Evolutionary conservation across 2,329 filamentous ascomycete genomes (phyloP).

Genomic region (Raffaelea albimanens): DNA sequence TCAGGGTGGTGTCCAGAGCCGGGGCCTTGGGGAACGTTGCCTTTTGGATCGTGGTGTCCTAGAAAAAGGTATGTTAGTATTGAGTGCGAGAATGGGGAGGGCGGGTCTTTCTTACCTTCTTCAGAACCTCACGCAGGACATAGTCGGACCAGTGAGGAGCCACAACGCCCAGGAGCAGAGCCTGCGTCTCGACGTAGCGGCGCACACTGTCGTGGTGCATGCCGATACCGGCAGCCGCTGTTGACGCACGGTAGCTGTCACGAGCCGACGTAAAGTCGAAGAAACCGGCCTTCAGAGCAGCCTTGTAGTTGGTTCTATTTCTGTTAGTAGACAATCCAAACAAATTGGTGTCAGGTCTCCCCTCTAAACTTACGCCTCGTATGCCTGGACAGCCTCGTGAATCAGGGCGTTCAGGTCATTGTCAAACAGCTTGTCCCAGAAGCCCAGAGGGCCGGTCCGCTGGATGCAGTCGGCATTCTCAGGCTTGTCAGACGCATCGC

Average conservation of each 20-base stretch:
- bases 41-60: conserved; percentile 66
- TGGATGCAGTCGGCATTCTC: conserved; percentile 51
- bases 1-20: conserved; percentile 55
- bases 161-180: conserved; percentile 62
- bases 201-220: conserved; percentile 77
- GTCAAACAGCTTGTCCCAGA: conserved; percentile 80
- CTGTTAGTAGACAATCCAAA: too few species aligned
- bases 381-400: conserved; percentile 38
- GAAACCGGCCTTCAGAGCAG: conserved; percentile 75
- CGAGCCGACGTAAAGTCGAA: conserved; percentile 68
- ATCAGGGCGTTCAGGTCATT: conserved; percentile 86
- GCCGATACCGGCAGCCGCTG: conserved; percentile 64
- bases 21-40: conserved; percentile 66
- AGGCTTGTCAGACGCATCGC: background rate
- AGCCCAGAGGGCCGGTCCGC: conserved; percentile 63
- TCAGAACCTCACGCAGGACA: conserved; percentile 85
- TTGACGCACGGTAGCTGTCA: conserved; percentile 83
- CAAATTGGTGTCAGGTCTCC: background rate
- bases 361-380: background rate
- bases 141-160: conserved; percentile 93
- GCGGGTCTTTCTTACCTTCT: conserved; percentile 20
- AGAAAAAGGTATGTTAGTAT: background rate
- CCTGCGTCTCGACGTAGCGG: conserved; percentile 71
- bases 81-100: too few species aligned
- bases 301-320: conserved; percentile 58